Conservation (phyloP, 441 rosid genomes). For the Syzygium syzygioides region DNA sequence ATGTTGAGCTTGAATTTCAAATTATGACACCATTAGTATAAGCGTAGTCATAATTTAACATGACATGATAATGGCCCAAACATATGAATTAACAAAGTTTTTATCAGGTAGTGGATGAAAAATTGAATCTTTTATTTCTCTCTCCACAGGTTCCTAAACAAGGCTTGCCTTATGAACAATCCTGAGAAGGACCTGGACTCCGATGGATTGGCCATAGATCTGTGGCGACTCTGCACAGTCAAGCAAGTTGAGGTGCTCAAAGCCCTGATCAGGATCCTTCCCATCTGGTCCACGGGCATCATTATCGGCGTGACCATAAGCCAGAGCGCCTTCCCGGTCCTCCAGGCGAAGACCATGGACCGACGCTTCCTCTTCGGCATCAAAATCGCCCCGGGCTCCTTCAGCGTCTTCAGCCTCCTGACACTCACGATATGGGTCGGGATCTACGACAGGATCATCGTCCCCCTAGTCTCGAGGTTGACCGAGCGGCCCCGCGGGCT, state of each 20-base stretch:
- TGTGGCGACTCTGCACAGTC: constrained; percentile 30
- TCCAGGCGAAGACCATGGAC: constrained; percentile 44
- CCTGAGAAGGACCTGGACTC: constrained; percentile 19
- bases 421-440: constrained; percentile 38
- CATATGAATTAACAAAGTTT: neutral
- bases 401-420: constrained; percentile 24
- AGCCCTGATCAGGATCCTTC: constrained; percentile 39
- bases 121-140: neutral
- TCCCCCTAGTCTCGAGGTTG: constrained; percentile 24
- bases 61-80: neutral
- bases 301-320: constrained; percentile 30
- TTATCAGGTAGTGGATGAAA: neutral
- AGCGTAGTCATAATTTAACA: neutral
- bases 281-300: constrained; percentile 46
- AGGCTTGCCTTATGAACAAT: constrained; percentile 27
- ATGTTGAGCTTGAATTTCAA: neutral
- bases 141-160: constrained; percentile 32
- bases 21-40: neutral
- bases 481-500: constrained; percentile 29
- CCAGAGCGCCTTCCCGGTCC: constrained; percentile 35
- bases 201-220: constrained; percentile 16
- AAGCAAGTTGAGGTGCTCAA: constrained; percentile 40
- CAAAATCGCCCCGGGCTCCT: constrained; percentile 36
- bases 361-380: constrained; percentile 17
- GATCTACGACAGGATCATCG: constrained; percentile 32